phyloP scores from a whole-genome alignment of 2,329 filamentous ascomycete species.

The Cladophialophora bantiana region DNA sequence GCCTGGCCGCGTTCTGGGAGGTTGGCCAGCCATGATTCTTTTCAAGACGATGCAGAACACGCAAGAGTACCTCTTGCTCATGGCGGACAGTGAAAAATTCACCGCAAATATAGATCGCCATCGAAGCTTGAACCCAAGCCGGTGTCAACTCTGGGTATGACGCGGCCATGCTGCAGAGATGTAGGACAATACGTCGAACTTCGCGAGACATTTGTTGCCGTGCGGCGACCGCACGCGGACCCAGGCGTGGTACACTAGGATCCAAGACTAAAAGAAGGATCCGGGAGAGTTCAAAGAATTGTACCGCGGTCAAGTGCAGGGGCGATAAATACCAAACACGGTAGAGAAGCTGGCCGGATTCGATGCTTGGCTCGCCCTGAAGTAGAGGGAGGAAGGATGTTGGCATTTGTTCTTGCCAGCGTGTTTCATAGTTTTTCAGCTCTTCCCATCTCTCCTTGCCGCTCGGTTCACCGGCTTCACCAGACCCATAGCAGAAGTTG shows the following conservation, averaged over 20 bases:
- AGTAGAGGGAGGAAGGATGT: neutral
- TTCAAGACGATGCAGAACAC: constrained; percentile 1
- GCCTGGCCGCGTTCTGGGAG: neutral
- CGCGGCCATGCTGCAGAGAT: neutral
- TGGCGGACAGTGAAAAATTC: neutral
- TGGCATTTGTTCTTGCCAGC: constrained; percentile 3
- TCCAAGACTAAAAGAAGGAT: neutral
- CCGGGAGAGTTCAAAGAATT: constrained; percentile 2
- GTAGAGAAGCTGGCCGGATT: neutral
- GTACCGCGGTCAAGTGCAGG: neutral
- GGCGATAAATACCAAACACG: constrained; percentile 1
- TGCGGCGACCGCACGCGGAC: neutral
- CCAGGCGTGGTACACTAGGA: neutral
- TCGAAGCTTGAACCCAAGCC: neutral
- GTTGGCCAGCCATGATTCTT: neutral
- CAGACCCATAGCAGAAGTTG: neutral
- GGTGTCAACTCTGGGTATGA: neutral
- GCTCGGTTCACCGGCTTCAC: neutral
- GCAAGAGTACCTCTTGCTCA: neutral
- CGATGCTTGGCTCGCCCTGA: neutral
- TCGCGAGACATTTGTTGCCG: constrained; percentile 1
- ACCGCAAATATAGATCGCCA: neutral
- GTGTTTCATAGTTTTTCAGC: constrained; percentile 4
- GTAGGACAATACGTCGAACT: neutral
- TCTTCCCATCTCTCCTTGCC: neutral